phyloP scores from a whole-genome alignment of 768 basidiomycete genomes.

The Boletus pseudo-olivaceus region DNA sequence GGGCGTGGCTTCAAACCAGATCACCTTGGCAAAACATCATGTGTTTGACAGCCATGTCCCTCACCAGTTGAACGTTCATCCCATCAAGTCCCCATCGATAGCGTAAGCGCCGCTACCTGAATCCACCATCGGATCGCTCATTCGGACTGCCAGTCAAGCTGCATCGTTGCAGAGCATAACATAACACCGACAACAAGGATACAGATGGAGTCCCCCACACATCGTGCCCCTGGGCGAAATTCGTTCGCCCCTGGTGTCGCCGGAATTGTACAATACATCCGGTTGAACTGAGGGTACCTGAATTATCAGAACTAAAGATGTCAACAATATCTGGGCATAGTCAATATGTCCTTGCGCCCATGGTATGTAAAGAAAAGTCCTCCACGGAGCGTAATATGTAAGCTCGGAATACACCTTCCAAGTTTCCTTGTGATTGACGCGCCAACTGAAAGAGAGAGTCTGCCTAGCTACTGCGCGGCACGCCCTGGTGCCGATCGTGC shows the following conservation, averaged over 20 bases:
- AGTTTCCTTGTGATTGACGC: neutral
- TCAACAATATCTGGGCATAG: neutral
- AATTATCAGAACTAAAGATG: neutral
- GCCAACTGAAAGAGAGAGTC: too few relatives aligned
- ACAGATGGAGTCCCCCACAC: too few relatives aligned
- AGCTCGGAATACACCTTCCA: neutral
- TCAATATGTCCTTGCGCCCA: too few relatives aligned
- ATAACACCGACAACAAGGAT: too few relatives aligned
- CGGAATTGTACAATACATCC: neutral
- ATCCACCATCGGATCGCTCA: too few relatives aligned
- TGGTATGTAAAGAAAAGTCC: neutral
- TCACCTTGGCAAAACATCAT: neutral
- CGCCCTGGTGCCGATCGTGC: neutral
- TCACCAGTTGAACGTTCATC: too few relatives aligned
- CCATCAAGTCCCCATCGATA: too few relatives aligned
- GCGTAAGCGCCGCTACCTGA: too few relatives aligned
- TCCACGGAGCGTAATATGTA: neutral
- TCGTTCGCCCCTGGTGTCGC: neutral
- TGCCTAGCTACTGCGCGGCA: neutral
- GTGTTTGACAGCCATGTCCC: neutral
- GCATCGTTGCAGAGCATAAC: too few relatives aligned
- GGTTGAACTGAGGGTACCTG: neutral
- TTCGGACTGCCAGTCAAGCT: too few relatives aligned
- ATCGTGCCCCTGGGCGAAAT: too few relatives aligned
- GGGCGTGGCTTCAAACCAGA: neutral